These are phyloP conservation scores for Candida sakaeoensis DNA, from an alignment of 805 yeast genomes.

Conservation along the genomic window DNA sequence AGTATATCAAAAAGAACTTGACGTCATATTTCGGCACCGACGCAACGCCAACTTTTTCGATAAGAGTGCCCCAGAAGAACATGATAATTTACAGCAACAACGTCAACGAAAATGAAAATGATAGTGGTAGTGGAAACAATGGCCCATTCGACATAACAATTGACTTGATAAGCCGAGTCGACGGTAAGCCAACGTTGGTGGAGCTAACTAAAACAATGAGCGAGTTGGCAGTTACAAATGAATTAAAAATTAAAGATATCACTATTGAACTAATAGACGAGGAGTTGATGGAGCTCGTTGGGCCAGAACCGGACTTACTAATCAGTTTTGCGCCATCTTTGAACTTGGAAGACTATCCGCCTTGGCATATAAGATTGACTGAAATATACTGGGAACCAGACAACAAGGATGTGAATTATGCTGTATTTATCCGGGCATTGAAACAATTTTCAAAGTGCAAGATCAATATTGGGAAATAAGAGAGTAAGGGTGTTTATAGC, in stretches of 20 bases:
- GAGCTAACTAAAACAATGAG: constrained; percentile 85
- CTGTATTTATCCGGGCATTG: constrained; percentile 76
- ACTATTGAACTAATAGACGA: constrained; percentile 72
- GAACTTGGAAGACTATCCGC: constrained; percentile 93
- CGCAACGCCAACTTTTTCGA: constrained; percentile 56
- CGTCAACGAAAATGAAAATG: constrained; percentile 24
- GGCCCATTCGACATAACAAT: constrained; percentile 52
- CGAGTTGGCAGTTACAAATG: constrained; percentile 60
- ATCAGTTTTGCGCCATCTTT: constrained; percentile 81
- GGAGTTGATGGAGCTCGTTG: constrained; percentile 70
- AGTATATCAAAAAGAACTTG: constrained; percentile 55
- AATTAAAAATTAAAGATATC: constrained; percentile 61
- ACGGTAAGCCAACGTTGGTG: constrained; percentile 88
- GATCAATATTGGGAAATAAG: constrained; percentile 79
- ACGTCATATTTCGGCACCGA: constrained; percentile 71
- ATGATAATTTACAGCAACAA: constrained; percentile 29
- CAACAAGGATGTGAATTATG: constrained; percentile 73
- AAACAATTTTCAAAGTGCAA: constrained; percentile 76
- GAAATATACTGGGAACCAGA: constrained; percentile 92
- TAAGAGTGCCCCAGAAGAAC: constrained; percentile 68
- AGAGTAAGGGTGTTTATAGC: not conserved
- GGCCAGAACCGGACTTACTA: constrained; percentile 89
- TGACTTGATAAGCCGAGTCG: constrained; percentile 64
- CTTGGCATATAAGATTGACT: constrained; percentile 92
- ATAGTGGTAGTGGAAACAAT: constrained; percentile 26